These are phyloP conservation scores for Penicillium griseofulvum DNA, from an alignment of 2,329 filamentous ascomycete species.

Conservation along the genomic window DNA sequence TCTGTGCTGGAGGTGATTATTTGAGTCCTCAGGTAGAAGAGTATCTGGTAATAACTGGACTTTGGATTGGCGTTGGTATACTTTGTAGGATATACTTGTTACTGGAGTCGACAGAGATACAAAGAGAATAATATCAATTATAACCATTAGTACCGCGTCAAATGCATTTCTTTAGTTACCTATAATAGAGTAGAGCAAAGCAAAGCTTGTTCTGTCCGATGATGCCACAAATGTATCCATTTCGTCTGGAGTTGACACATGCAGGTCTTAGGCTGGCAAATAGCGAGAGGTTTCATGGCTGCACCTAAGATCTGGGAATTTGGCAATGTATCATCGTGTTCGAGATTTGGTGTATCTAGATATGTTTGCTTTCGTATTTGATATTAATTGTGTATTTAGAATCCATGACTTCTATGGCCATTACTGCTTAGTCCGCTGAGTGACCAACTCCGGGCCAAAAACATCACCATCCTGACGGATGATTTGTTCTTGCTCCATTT, in stretches of 20 bases:
- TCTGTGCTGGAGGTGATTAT: not conserved
- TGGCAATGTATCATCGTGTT: not conserved
- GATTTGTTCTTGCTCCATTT: conserved; percentile 31
- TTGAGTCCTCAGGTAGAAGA: no score
- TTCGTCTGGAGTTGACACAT: not conserved
- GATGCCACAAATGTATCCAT: not conserved
- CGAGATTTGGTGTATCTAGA: not conserved
- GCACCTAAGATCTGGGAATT: not conserved
- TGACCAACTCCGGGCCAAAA: conserved; percentile 40
- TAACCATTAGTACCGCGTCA: not conserved
- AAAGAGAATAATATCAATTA: not conserved
- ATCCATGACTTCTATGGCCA: not conserved
- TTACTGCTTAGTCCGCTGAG: conserved; percentile 31
- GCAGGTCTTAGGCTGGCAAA: not conserved
- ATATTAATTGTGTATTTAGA: not conserved
- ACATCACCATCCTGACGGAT: conserved; percentile 28
- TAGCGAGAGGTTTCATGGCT: not conserved
- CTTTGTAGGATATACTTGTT: not conserved
- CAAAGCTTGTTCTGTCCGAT: not conserved
- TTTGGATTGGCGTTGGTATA: not conserved
- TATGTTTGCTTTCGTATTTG: not conserved
- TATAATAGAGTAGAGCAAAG: not conserved
- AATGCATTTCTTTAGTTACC: not conserved
- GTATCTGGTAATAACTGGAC: not conserved
- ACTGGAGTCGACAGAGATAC: no score